Conservation (phyloP, 2,329 filamentous ascomycete genomes). For the Geosmithia morbida region DNA sequence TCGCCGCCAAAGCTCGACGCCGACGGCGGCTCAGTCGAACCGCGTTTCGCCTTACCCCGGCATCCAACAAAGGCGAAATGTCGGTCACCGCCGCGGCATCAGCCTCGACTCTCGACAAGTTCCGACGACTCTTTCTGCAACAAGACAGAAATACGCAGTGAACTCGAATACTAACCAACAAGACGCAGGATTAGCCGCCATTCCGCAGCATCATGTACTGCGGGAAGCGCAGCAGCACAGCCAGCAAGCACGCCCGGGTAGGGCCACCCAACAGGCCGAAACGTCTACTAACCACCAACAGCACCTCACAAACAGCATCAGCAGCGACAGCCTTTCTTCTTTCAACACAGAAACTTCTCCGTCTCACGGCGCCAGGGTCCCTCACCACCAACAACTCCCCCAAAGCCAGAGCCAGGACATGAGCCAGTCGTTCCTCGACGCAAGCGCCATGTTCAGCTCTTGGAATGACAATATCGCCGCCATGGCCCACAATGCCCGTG, state of each 20-base stretch:
- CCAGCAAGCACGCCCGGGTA: slow-evolving; percentile 62
- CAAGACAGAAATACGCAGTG: slow-evolving; percentile 20
- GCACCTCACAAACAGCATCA: not conserved
- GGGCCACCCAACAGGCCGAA: not conserved
- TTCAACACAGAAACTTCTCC: slow-evolving; percentile 14
- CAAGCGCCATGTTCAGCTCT: slow-evolving; percentile 30
- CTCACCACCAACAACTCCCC: slow-evolving; percentile 16
- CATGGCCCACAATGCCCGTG: slow-evolving; percentile 29
- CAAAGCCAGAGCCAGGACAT: slow-evolving; percentile 31
- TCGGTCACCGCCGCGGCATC: slow-evolving; percentile 64
- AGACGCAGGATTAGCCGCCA: slow-evolving; percentile 37
- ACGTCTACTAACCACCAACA: not conserved
- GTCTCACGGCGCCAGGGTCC: slow-evolving; percentile 25
- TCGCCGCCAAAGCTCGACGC: slow-evolving; percentile 79
- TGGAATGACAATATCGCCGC: slow-evolving; percentile 26
- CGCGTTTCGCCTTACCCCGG: slow-evolving; percentile 52
- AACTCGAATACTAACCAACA: slow-evolving; percentile 39
- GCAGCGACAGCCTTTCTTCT: not conserved
- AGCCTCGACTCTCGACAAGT: slow-evolving; percentile 64
- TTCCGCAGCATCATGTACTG: slow-evolving; percentile 58
- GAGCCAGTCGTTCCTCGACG: slow-evolving; percentile 29
- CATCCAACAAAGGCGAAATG: slow-evolving; percentile 23
- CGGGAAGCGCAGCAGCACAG: slow-evolving; percentile 84
- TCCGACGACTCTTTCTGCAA: slow-evolving; percentile 8
- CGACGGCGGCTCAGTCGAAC: slow-evolving; percentile 59